Base-by-base conservation (phyloP, 768 basidiomycete genomes). In the Boletus rubescentipes region DNA sequence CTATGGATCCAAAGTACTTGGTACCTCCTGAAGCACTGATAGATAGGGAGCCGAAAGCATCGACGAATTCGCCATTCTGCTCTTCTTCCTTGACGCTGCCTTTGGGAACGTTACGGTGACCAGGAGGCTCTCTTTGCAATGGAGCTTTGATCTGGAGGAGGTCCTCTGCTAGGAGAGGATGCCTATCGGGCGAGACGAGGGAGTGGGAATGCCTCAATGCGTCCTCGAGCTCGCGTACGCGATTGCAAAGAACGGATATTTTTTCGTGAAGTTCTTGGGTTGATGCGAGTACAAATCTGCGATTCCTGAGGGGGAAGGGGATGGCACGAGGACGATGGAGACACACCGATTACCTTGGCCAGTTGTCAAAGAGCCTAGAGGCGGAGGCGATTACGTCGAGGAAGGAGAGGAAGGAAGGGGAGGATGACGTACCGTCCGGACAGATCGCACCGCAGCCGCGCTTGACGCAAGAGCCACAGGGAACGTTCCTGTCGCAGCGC, bases 241-340 rank as follows among this genome's bases (percentile, higher is more conserved):
- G 87, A 56, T 73, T 81, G 29, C 84, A 82, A 5, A 91, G 79
- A 63, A 89, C 84, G 18, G 81, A 74, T 49, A 91, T 91, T 69
- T 91, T 91, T 69, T 91, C 88, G 63, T 91, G 89, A 1, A 91
- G 75, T 59, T 91, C 89, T 67, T 86, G 85, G 0, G 87, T 90
- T 0, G 86, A 87, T 0, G 87, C 89, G 29, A 91, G 80, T 1
- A 91, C 87, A 62, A 91, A 91, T 20, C 88, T 87, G 58, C 2
- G 55, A 50, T 16, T 44, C 9, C 4, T 45, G 26, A 60, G 58
- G 38, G 21, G 43, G 40, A 20, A 14, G 38, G n/a, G 49, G 9
- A 16, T n/a, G 40, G 20, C 0, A 15, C 23, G 47, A 45, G 45
- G 0, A 36, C 2, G 31, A 18, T 26, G 32, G 49, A 57, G 30